A percentile compares a stretch with the other conserved stretches of the same genome.
phyloP scores from a whole-genome alignment of 768 basidiomycete genomes.

The Mycena latifolia region DNA sequence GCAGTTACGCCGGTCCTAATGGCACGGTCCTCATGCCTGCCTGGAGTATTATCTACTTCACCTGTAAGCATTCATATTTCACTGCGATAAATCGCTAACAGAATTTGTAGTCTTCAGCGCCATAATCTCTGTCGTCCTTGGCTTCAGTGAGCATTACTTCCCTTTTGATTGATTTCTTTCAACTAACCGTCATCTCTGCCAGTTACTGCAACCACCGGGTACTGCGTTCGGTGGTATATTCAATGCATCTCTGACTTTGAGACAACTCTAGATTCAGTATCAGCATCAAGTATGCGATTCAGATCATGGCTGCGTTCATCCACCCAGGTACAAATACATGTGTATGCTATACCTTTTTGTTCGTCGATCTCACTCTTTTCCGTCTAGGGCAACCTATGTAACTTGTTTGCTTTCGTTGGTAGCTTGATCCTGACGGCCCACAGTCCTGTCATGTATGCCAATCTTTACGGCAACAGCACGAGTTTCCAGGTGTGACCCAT shows the following conservation, averaged over 20 bases:
- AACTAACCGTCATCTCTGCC: neutral
- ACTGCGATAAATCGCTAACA: neutral
- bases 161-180: neutral
- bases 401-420: slow-evolving; percentile 19
- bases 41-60: slow-evolving; percentile 67
- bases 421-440: slow-evolving; percentile 17
- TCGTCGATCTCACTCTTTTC: neutral
- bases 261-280: slow-evolving; percentile 51
- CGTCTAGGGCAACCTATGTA: slow-evolving; percentile 59
- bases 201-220: slow-evolving; percentile 56
- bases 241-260: neutral
- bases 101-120: slow-evolving; percentile 42
- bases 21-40: slow-evolving; percentile 62
- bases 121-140: slow-evolving; percentile 54
- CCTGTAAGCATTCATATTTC: slow-evolving; percentile 43
- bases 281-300: slow-evolving; percentile 63
- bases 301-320: slow-evolving; percentile 64
- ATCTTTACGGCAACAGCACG: slow-evolving; percentile 65
- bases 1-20: slow-evolving; percentile 51
- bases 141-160: slow-evolving; percentile 50
- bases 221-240: neutral
- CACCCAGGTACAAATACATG: slow-evolving; percentile 39
- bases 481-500: slow-evolving; percentile 34
- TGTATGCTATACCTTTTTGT: neutral
- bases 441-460: slow-evolving; percentile 68